These are phyloP conservation scores for Talaromyces sp. DNA, from an alignment of 2,329 filamentous ascomycete species.

Conservation along the genomic window DNA sequence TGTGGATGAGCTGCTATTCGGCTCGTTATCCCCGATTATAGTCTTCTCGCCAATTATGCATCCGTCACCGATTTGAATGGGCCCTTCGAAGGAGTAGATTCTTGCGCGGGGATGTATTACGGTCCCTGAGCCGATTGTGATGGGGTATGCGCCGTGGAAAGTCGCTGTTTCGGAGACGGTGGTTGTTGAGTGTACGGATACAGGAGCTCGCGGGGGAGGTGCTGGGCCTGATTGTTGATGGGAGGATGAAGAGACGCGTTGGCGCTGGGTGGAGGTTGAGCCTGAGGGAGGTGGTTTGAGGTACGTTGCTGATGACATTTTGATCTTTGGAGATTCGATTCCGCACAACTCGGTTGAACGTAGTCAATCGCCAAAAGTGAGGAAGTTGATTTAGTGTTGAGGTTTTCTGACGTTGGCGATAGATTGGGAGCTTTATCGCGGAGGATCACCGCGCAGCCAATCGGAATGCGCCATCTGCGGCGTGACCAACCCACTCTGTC, in stretches of 20 bases:
- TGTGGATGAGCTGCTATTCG: slow-evolving; percentile 32
- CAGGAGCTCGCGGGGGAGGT: slow-evolving; percentile 34
- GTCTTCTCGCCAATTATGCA: slow-evolving; percentile 74
- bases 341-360: no score
- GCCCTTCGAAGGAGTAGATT: slow-evolving; percentile 73
- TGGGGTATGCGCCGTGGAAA: slow-evolving; percentile 66
- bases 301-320: slow-evolving; percentile 22
- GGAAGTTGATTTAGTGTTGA: background rate
- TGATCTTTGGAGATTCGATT: no score
- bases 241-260: slow-evolving; percentile 28
- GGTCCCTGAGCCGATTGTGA: slow-evolving; percentile 73
- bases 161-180: slow-evolving; percentile 42
- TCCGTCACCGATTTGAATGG: slow-evolving; percentile 75
- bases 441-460: background rate
- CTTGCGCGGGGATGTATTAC: slow-evolving; percentile 84
- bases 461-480: background rate
- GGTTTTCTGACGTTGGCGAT: background rate
- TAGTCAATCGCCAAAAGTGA: background rate
- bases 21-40: slow-evolving; percentile 47
- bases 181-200: slow-evolving; percentile 38
- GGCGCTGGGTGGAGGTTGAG: slow-evolving; percentile 19
- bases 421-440: background rate
- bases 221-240: slow-evolving; percentile 24
- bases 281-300: slow-evolving; percentile 29
- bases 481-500: background rate